Percentiles rank a stretch among this genome's conserved stretches.
These are phyloP conservation scores for Saccharum hybrid DNA, from an alignment of 202 grass and related monocot genomes.

Conservation along the genomic window DNA sequence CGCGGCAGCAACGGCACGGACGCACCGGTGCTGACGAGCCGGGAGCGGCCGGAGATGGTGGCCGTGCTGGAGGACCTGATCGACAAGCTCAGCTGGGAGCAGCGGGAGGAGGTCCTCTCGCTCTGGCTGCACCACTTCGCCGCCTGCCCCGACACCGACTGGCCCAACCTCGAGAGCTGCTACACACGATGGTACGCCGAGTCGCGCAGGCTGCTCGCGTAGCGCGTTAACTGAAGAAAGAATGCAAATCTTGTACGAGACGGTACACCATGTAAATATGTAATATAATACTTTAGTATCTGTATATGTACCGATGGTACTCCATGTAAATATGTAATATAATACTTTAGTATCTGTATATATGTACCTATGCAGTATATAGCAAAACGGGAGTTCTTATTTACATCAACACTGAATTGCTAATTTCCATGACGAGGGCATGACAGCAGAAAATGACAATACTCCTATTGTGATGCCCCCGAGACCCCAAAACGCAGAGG, in stretches of 20 bases:
- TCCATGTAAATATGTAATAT: no score
- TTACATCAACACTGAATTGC: not conserved
- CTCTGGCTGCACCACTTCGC: slow-evolving; percentile 91
- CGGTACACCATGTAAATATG: not conserved
- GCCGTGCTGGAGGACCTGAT: slow-evolving; percentile 67
- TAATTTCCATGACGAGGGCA: not conserved
- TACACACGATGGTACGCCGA: slow-evolving; percentile 84
- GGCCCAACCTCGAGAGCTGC: slow-evolving; percentile 81
- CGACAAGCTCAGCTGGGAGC: slow-evolving; percentile 67
- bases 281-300: not conserved
- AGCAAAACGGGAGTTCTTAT: not conserved
- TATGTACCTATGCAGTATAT: not conserved
- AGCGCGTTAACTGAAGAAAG: not conserved
- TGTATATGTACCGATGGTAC: not conserved
- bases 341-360: no score
- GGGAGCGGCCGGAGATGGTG: slow-evolving; percentile 79
- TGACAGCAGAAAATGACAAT: not conserved
- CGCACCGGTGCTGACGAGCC: slow-evolving; percentile 56
- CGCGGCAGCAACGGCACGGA: slow-evolving; percentile 72
- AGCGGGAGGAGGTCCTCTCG: slow-evolving; percentile 73
- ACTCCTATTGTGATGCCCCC: not conserved
- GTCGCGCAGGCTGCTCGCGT: slow-evolving; percentile 55
- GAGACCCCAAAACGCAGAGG: not conserved
- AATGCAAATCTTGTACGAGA: not conserved
- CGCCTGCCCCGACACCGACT: slow-evolving; percentile 66